phyloP scores from a whole-genome alignment of 805 yeast genomes.

The Metschnikowia borealis region DNA sequence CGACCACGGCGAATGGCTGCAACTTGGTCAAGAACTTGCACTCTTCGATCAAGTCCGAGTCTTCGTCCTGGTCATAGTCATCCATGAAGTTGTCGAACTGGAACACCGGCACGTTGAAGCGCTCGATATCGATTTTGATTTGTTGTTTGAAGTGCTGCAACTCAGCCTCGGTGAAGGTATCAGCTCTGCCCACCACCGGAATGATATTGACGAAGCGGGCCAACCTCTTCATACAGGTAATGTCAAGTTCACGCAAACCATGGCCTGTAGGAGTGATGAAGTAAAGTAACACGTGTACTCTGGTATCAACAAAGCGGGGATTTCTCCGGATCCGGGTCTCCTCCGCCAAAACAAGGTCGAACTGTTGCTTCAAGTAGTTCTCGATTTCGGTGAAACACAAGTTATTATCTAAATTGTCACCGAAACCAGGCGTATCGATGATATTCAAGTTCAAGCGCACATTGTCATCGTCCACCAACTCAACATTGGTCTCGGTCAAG shows the following conservation, averaged over 20 bases:
- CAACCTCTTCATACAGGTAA: slow-evolving; percentile 63
- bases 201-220: slow-evolving; percentile 75
- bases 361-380: slow-evolving; percentile 68
- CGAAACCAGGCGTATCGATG: slow-evolving; percentile 73
- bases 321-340: slow-evolving; percentile 85
- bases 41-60: slow-evolving; percentile 71
- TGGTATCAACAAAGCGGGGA: slow-evolving; percentile 73
- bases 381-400: slow-evolving; percentile 64
- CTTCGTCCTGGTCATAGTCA: slow-evolving; percentile 66
- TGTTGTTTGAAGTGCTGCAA: slow-evolving; percentile 55
- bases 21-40: slow-evolving; percentile 54
- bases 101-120: slow-evolving; percentile 69
- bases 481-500: slow-evolving; percentile 61
- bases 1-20: slow-evolving; percentile 74
- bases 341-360: slow-evolving; percentile 74
- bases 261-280: slow-evolving; percentile 79
- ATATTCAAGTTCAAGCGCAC: slow-evolving; percentile 54
- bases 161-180: slow-evolving; percentile 68
- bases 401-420: slow-evolving; percentile 69
- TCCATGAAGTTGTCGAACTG: slow-evolving; percentile 54
- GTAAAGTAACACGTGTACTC: slow-evolving; percentile 76
- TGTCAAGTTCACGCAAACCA: slow-evolving; percentile 73
- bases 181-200: slow-evolving; percentile 80
- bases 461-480: slow-evolving; percentile 57
- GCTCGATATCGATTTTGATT: slow-evolving; percentile 59